Evolutionary conservation across 805 yeast species (phyloP).

Genomic region (Kazachstania taianensis): DNA sequence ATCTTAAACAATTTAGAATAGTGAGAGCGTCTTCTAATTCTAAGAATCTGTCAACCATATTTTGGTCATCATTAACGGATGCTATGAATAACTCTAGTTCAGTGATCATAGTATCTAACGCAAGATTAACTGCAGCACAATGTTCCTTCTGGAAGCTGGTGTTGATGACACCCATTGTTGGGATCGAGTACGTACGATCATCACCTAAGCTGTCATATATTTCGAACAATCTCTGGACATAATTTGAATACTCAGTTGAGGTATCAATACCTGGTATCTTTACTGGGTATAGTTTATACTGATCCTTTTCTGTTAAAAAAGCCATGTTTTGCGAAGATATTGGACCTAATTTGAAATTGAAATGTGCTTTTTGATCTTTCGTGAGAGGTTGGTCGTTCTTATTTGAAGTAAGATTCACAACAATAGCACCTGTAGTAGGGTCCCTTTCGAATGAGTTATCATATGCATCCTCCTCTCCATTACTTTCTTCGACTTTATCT

Average conservation of each 20-base stretch:
- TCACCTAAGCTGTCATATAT: slow-evolving; percentile 41
- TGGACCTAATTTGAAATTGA: slow-evolving; percentile 40
- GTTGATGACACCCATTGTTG: slow-evolving; percentile 33
- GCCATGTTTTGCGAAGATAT: slow-evolving; percentile 33
- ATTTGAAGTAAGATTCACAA: slow-evolving; percentile 11
- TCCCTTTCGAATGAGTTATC: slow-evolving; percentile 9
- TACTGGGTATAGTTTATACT: slow-evolving; percentile 36
- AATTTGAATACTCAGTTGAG: slow-evolving; percentile 35
- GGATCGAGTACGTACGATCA: slow-evolving; percentile 33
- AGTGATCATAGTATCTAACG: slow-evolving; percentile 26
- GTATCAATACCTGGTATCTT: slow-evolving; percentile 32
- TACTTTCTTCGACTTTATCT: slow-evolving; percentile 18
- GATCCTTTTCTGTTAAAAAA: slow-evolving; percentile 31
- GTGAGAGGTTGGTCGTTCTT: slow-evolving; percentile 10
- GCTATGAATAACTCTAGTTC: slow-evolving; percentile 30
- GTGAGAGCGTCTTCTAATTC: slow-evolving; percentile 38
- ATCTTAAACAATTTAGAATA: slow-evolving; percentile 49
- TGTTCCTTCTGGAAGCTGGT: slow-evolving; percentile 29
- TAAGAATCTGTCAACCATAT: slow-evolving; percentile 21
- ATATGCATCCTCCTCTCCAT: slow-evolving; percentile 5
- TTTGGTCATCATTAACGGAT: slow-evolving; percentile 24
- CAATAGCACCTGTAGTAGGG: slow-evolving; percentile 15
- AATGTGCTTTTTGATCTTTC: slow-evolving; percentile 11
- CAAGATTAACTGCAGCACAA: slow-evolving; percentile 28
- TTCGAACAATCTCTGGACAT: slow-evolving; percentile 42